These are phyloP conservation scores for Eucalyptus globulus DNA, from an alignment of 345 rosid species.

Conservation along the genomic window DNA sequence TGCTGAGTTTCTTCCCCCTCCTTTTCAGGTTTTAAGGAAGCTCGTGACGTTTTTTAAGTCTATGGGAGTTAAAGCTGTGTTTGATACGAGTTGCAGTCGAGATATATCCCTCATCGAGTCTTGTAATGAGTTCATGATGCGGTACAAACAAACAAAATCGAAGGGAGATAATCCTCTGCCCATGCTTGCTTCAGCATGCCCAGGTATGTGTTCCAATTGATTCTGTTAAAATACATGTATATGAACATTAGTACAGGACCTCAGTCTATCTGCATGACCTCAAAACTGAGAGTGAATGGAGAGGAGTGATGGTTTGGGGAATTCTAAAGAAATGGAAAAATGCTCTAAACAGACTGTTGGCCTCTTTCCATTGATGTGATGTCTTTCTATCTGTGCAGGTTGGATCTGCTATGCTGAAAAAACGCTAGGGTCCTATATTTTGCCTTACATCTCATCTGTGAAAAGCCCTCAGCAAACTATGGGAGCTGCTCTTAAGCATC, in stretches of 20 bases:
- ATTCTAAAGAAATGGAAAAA: neutral
- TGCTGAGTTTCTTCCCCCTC: neutral
- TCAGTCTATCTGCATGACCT: neutral
- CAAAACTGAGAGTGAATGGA: neutral
- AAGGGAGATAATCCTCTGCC: slow-evolving; percentile 41
- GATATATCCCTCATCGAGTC: slow-evolving; percentile 75
- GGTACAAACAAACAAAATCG: slow-evolving; percentile 42
- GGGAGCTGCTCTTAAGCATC: slow-evolving; percentile 74
- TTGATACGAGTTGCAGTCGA: slow-evolving; percentile 77
- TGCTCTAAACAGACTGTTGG: neutral
- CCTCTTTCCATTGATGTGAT: neutral
- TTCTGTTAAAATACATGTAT: neutral
- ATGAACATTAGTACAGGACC: neutral
- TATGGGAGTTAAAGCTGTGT: slow-evolving; percentile 77
- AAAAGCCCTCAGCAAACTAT: slow-evolving; percentile 96
- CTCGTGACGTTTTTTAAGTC: slow-evolving; percentile 75
- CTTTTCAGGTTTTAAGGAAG: slow-evolving; percentile 57
- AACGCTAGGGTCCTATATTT: slow-evolving; percentile 71
- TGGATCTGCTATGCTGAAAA: slow-evolving; percentile 99
- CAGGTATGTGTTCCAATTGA: slow-evolving; percentile 27
- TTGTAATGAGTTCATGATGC: slow-evolving; percentile 73
- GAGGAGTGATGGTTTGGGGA: neutral
- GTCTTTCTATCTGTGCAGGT: slow-evolving; percentile 37
- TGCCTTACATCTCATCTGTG: slow-evolving; percentile 79
- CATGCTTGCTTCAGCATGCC: slow-evolving; percentile 87